These are phyloP conservation scores for Trypanosoma scelopori DNA, from an alignment of 208 protist species.

Conservation along the genomic window DNA sequence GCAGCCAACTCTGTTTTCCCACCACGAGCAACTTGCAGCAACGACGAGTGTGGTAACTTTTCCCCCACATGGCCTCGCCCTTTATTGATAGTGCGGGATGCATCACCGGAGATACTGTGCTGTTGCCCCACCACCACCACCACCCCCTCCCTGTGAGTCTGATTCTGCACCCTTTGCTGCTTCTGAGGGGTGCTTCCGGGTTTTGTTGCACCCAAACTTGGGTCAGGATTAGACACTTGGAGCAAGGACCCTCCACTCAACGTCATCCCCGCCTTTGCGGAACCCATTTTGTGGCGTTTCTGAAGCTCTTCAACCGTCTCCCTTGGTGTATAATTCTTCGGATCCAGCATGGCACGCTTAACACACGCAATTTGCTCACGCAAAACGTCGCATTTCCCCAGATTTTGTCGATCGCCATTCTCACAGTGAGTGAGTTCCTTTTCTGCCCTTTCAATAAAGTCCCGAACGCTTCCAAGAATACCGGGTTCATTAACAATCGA, in stretches of 20 bases:
- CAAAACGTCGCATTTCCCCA: not conserved
- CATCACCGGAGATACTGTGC: no score
- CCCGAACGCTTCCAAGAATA: constrained; percentile 42
- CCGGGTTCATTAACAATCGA: constrained; percentile 45
- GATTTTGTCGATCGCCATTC: not conserved
- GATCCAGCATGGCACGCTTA: constrained; percentile 14
- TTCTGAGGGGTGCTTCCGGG: not conserved
- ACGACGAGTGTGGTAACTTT: no score
- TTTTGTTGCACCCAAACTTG: not conserved
- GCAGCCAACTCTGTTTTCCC: not conserved
- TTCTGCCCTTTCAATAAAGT: constrained; percentile 47
- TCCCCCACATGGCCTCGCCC: no score
- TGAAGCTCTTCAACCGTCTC: constrained; percentile 6
- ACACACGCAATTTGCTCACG: constrained; percentile 1
- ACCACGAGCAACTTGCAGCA: not conserved
- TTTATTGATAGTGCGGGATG: no score
- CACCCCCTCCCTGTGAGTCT: no score
- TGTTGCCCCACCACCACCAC: no score
- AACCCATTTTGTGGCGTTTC: not conserved
- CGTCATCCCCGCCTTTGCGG: not conserved
- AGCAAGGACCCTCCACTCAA: not conserved
- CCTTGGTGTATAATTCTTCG: constrained; percentile 5
- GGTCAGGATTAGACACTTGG: not conserved
- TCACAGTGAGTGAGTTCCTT: constrained; percentile 29
- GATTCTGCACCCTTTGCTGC: not conserved